phyloP scores from a whole-genome alignment of 805 yeast species.

The Starmerella sp. region DNA sequence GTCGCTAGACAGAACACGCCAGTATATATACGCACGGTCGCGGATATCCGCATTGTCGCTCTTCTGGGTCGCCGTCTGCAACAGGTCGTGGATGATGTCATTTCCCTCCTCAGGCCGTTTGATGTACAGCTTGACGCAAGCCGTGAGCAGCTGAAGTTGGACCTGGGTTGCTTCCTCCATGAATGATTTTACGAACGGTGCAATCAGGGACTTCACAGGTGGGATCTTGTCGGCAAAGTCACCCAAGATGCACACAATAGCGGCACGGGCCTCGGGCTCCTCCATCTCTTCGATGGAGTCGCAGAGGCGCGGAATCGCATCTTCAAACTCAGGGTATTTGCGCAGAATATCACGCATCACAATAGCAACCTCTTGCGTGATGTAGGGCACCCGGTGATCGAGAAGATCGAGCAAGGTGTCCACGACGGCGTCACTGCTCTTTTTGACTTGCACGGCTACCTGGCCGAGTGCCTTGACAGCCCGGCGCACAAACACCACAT shows the following conservation, averaged over 20 bases:
- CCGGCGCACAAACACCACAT: constrained; percentile 77
- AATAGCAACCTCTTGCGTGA: constrained; percentile 69
- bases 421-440: constrained; percentile 56
- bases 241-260: constrained; percentile 78
- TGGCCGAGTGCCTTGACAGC: constrained; percentile 87
- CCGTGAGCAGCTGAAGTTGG: constrained; percentile 64
- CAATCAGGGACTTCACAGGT: constrained; percentile 32
- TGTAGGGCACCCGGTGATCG: constrained; percentile 47
- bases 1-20: constrained; percentile 77
- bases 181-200: constrained; percentile 38
- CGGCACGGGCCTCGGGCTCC: constrained; percentile 69
- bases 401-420: constrained; percentile 53
- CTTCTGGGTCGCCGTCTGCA: constrained; percentile 65
- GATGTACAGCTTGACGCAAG: constrained; percentile 65
- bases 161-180: constrained; percentile 64
- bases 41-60: constrained; percentile 76
- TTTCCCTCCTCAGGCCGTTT: constrained; percentile 45
- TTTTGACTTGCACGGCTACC: constrained; percentile 63
- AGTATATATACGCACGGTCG: constrained; percentile 76
- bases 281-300: constrained; percentile 45
- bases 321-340: constrained; percentile 54
- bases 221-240: constrained; percentile 51
- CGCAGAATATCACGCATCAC: constrained; percentile 68
- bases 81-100: constrained; percentile 64
- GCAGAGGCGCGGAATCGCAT: constrained; percentile 37